Evolutionary conservation across 129 eudicot species (phyloP), one percentile per base, ranked within the genome.

Genomic region (Artemisia argyi): DNA sequence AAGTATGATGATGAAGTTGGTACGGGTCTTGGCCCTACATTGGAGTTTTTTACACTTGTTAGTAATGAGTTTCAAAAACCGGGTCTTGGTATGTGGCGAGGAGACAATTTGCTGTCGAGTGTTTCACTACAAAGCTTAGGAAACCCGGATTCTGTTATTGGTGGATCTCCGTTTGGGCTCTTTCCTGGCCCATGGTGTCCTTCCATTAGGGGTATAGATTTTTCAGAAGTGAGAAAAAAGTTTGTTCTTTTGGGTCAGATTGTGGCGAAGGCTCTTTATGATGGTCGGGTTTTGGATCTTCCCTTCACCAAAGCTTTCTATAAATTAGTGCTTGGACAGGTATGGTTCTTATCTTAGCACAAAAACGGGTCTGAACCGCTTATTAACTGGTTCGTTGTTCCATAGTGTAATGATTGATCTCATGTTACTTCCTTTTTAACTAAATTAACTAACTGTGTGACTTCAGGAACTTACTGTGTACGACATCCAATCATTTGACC

Each of bases 21-120:
- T 59, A 94, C 97, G 15, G 99, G 99, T 63, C 94, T 90, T 16
- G 99, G 99, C 68, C 99, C 99, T 1, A 94, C 99, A 16, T 72
- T 94, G 82, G 99, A 94, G 74, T 94, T 94, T 24, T 94, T 84
- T 78, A 90, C 99, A n/a, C 72, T 90, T 53, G 99, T 94, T 54
- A 80, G 99, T 79, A 80, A 78, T 1, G 97, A 90, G 85, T 90
- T 94, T 78, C 97, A 86, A 50, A 86, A 85, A 64, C 73, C 83
- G 20, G 93, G 91, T 30, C 76, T 90, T 54, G 91, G 91, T 42
- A 82, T 94, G 93, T 94, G 99, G 99, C 85, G 99, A 83, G 96
- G 81, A 56, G 96, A 92, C 71, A 65, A 71, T 75, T 39, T 53
- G 52, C 52, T 79, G 3, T 63, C 48, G 14, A 74, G 63, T 16